These are phyloP conservation scores for Galerina marginata DNA, from an alignment of 768 basidiomycete genomes.

Conservation along the genomic window DNA sequence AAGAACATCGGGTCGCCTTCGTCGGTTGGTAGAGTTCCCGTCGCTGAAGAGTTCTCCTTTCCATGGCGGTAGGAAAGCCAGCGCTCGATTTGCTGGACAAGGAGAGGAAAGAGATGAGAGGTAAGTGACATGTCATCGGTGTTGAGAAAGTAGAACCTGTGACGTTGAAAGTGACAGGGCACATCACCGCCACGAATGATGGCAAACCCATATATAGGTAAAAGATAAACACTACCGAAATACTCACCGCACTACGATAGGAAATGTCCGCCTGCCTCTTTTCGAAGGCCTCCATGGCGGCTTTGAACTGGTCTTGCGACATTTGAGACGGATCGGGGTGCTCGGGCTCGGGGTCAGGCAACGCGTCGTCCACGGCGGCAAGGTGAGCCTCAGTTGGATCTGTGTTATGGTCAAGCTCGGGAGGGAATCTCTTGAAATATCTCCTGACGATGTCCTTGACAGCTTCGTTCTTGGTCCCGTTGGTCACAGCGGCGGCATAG, in stretches of 20 bases:
- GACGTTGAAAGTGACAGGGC: neutral
- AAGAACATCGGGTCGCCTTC: neutral
- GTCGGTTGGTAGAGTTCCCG: neutral
- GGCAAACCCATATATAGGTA: neutral
- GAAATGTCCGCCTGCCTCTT: neutral
- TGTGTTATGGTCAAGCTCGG: neutral
- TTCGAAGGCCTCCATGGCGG: neutral
- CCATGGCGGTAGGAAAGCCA: neutral
- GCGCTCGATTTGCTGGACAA: neutral
- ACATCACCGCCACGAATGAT: neutral
- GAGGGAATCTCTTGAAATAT: neutral
- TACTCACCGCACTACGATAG: neutral
- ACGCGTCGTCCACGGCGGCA: neutral
- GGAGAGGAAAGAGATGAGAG: neutral
- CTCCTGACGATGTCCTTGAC: neutral
- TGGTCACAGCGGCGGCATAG: neutral
- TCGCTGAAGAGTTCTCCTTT: neutral
- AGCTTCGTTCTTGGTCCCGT: neutral
- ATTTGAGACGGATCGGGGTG: neutral
- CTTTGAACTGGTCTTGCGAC: neutral
- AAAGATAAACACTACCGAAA: neutral
- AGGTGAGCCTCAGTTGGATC: neutral
- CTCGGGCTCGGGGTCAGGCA: neutral
- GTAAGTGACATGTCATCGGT: neutral
- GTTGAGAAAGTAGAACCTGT: neutral